A percentile compares a stretch with the other conserved stretches of the same genome.
These are phyloP conservation scores for Penicillium salamii DNA, from an alignment of 495 filamentous ascomycete species.

Conservation along the genomic window DNA sequence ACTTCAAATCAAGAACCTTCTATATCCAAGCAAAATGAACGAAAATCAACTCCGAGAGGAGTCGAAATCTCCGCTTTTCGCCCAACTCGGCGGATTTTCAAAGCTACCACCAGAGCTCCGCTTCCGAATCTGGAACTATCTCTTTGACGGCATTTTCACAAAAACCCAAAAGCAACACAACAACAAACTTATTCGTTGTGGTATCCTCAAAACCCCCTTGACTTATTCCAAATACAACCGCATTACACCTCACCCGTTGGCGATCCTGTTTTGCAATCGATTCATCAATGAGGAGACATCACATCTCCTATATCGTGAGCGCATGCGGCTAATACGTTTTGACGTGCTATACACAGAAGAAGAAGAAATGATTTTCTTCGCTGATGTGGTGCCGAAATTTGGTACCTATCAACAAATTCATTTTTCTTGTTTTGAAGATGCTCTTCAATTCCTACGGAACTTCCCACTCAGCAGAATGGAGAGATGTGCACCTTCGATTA, in stretches of 20 bases:
- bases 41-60: background rate
- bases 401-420: background rate
- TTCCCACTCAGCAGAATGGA: background rate
- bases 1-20: too few relatives aligned
- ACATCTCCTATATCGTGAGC: slow-evolving; percentile 1
- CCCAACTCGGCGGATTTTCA: background rate
- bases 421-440: background rate
- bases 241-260: background rate
- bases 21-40: slow-evolving; percentile 1
- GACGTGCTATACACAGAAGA: background rate
- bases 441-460: slow-evolving; percentile 2
- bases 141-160: background rate
- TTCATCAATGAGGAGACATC: slow-evolving; percentile 2
- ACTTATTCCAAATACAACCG: too few relatives aligned
- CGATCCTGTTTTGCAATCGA: slow-evolving; percentile 1
- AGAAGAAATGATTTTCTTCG: background rate
- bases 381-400: background rate
- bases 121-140: slow-evolving; percentile 1
- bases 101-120: slow-evolving; percentile 1
- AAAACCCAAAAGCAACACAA: too few relatives aligned
- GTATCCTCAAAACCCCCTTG: too few relatives aligned
- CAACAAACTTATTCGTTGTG: too few relatives aligned
- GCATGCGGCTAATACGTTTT: background rate
- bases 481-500: background rate
- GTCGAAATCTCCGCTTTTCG: background rate